Evolutionary conservation across 495 filamentous ascomycete genomes (phyloP).

Genomic region (Aspergillus leporis): DNA sequence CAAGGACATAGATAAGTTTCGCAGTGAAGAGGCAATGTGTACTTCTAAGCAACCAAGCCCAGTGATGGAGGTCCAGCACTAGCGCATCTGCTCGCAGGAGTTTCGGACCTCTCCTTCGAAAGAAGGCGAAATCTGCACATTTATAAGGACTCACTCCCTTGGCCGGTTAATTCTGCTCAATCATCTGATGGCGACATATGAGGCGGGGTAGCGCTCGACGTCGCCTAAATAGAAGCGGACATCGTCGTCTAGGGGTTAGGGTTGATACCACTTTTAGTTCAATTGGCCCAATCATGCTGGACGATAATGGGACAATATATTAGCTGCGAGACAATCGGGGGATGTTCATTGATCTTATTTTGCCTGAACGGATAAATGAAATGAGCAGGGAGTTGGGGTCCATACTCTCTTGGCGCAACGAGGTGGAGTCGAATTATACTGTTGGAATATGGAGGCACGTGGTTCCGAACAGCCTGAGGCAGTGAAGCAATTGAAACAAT

Average conservation of each 20-base stretch:
- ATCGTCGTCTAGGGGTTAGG: neutral
- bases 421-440: neutral
- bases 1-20: neutral
- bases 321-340: neutral
- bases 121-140: neutral
- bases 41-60: neutral
- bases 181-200: slow-evolving; percentile 4
- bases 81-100: neutral
- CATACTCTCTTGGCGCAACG: neutral
- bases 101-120: neutral
- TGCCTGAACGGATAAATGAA: slow-evolving; percentile 1
- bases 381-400: neutral
- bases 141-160: neutral
- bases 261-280: neutral
- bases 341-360: neutral
- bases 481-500: neutral
- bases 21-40: slow-evolving; percentile 1
- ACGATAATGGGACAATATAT: neutral
- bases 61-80: neutral
- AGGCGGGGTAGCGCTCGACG: slow-evolving; percentile 13
- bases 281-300: neutral
- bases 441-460: neutral
- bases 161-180: slow-evolving; percentile 1
- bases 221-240: slow-evolving; percentile 4
- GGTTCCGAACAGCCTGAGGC: neutral